phyloP scores from a whole-genome alignment of 2,329 filamentous ascomycete genomes.

The Cryoendolithus antarcticus region DNA sequence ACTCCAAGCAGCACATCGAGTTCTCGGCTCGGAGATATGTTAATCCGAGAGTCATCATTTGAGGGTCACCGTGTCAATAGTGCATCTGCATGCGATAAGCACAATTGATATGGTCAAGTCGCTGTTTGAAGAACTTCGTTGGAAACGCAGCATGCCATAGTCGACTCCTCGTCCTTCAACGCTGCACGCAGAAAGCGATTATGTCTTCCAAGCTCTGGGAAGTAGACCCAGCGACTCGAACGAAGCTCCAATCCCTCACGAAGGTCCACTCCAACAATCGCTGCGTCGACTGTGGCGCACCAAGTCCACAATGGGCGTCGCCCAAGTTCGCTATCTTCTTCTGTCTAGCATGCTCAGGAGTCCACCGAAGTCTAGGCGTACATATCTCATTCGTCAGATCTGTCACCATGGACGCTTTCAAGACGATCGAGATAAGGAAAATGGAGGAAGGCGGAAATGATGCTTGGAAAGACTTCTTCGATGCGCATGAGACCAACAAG shows the following conservation, averaged over 20 bases:
- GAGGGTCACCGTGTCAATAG: too few species aligned
- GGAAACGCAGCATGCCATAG: too few species aligned
- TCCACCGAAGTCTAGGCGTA: constrained; percentile 86
- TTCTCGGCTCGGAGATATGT: too few species aligned
- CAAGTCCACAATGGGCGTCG: constrained; percentile 89
- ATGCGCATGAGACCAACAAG: constrained; percentile 38
- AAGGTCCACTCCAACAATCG: constrained; percentile 78
- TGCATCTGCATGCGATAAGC: too few species aligned
- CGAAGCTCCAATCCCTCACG: constrained; percentile 87
- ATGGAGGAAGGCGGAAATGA: constrained; percentile 91
- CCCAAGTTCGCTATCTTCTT: constrained; percentile 99
- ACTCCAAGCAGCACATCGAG: too few species aligned
- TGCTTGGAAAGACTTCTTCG: constrained; percentile 77
- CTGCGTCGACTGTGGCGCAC: constrained; percentile 92
- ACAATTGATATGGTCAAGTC: too few species aligned
- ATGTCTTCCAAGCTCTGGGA: constrained; percentile 72
- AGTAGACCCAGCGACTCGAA: constrained; percentile 92
- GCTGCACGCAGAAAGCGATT: too few species aligned
- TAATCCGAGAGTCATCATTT: too few species aligned
- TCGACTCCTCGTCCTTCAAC: too few species aligned
- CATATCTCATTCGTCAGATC: constrained; percentile 97
- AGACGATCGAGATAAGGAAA: constrained; percentile 77
- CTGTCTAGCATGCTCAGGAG: constrained; percentile 88
- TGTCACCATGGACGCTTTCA: constrained; percentile 98
- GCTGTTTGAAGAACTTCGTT: too few species aligned